Percentiles rank a stretch among this genome's conserved stretches.
phyloP scores from a whole-genome alignment of 2,329 filamentous ascomycete genomes.

The Thelonectria olida region DNA sequence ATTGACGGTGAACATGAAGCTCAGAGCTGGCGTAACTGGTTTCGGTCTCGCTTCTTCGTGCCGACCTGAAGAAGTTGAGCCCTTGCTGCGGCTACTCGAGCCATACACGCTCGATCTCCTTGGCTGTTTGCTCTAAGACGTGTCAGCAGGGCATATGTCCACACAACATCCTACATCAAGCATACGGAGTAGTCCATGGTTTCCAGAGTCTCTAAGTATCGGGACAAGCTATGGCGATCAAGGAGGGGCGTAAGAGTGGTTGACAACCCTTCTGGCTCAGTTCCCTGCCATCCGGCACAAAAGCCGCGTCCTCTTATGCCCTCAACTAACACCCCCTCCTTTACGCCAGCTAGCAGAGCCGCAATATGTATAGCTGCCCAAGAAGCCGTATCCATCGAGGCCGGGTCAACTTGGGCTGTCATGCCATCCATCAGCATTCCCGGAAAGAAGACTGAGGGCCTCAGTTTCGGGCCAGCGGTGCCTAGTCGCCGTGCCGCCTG shows the following conservation, averaged over 20 bases:
- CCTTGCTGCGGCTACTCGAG: conserved; percentile 18
- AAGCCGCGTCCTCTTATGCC: conserved; percentile 32
- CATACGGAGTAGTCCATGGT: conserved; percentile 22
- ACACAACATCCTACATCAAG: background rate
- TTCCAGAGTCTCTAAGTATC: background rate
- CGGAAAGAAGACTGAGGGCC: conserved; percentile 5
- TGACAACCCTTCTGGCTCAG: background rate
- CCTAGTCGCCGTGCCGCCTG: conserved; percentile 3
- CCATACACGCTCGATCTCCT: background rate
- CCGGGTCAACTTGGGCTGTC: conserved; percentile 35
- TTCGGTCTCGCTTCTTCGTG: background rate
- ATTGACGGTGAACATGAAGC: conserved; percentile 53
- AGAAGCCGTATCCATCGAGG: conserved; percentile 18
- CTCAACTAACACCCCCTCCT: background rate
- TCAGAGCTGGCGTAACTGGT: conserved; percentile 15
- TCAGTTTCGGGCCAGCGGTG: conserved; percentile 18
- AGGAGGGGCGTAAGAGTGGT: background rate
- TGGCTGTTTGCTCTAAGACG: conserved; percentile 11
- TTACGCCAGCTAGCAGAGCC: conserved; percentile 29
- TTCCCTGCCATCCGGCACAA: conserved; percentile 12
- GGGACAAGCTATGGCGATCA: background rate
- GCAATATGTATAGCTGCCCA: conserved; percentile 38
- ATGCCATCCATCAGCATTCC: conserved; percentile 27
- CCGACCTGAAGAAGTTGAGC: background rate
- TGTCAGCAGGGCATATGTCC: conserved; percentile 10